Conservation (phyloP, 768 basidiomycete genomes). For the Pholiota molesta region DNA sequence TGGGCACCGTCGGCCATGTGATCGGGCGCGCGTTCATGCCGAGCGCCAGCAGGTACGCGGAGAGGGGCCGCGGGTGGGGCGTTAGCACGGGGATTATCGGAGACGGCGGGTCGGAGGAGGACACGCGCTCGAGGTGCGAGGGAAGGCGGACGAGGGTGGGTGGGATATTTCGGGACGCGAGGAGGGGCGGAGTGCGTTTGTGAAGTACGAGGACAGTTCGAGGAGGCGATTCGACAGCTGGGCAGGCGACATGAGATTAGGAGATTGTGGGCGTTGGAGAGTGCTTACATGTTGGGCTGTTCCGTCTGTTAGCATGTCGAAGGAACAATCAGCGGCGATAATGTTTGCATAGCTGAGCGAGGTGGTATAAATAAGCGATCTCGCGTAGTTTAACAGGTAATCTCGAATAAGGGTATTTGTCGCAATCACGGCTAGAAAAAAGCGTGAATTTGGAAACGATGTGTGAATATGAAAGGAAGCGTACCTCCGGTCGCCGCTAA, state of each 20-base stretch:
- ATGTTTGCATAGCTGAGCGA: conserved; percentile 78
- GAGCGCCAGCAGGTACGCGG: conserved; percentile 57
- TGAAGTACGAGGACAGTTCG: conserved; percentile 46
- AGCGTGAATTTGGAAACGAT: not conserved
- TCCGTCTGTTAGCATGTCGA: conserved; percentile 76
- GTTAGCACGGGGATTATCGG: conserved; percentile 91
- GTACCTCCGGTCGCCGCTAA: conserved; percentile 83
- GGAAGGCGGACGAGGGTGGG: conserved; percentile 40
- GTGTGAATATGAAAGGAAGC: conserved; percentile 29
- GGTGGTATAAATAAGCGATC: conserved; percentile 92
- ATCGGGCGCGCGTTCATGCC: conserved; percentile 77
- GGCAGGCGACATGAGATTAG: not conserved
- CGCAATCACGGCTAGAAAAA: conserved; percentile 67
- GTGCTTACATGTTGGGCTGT: conserved; percentile 58
- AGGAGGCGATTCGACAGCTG: conserved; percentile 43
- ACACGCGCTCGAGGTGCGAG: conserved; percentile 37
- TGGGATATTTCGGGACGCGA: conserved; percentile 32
- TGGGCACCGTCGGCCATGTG: conserved; percentile 88
- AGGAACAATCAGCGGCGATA: conserved; percentile 73
- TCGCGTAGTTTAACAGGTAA: conserved; percentile 91
- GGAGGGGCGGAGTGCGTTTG: conserved; percentile 33
- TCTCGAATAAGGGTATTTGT: conserved; percentile 72
- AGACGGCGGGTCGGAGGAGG: conserved; percentile 40
- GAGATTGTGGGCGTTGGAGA: not conserved
- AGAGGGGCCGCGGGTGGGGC: conserved; percentile 72